Evolutionary conservation across 192 early-diverging fungal genomes (phyloP), one percentile per base, ranked within the genome.

Genomic region (Kickxella alabastrina): DNA sequence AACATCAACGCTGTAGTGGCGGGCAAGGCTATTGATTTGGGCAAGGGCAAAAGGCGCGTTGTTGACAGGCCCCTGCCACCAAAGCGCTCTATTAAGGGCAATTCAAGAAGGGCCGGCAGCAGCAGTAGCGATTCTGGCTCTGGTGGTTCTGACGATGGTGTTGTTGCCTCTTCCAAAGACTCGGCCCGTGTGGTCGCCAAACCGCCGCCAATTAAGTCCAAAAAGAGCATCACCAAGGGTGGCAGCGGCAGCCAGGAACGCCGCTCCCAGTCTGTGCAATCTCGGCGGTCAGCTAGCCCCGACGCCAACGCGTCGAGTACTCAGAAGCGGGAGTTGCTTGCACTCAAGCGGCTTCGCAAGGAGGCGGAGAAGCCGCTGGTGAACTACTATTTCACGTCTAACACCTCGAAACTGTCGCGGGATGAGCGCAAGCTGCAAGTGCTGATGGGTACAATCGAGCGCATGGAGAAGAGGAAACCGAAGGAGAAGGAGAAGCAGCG

Each of bases 401-500:
- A 40, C 13, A 49, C 64, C 31, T 62, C 71, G 12, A 63, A 63
- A 53, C 53, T 87, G 48, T 83, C 83, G 12, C 66, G 85, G 12
- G 85, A 87, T 29, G 85, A 87, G 47, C 78, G 82, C 24, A 87
- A 87, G 52, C 76, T 87, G 42, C 82, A 85, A 46, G 78, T 74
- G 12, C 56, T 84, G 27, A 68, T 87, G 66, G 74, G 74, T 4
- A 78, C 83, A 0, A 79, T 87, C 37, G 75, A 82, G 40, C 78
- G 76, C 42, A 62, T 84, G 56, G 85, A 87, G 31, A 77, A 82
- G 61, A 69, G 74, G 36, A 68, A 55, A 25, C 70, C 68, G 28
- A 79, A 73, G 40, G 67, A 70, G 13, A 60, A 63, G 51, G 28
- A 50, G n/a, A n/a, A n/a, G n/a, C n/a, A n/a, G 32, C 54, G 69